Conservation (phyloP, 441 rosid species). For the Biscutella auriculata region DNA sequence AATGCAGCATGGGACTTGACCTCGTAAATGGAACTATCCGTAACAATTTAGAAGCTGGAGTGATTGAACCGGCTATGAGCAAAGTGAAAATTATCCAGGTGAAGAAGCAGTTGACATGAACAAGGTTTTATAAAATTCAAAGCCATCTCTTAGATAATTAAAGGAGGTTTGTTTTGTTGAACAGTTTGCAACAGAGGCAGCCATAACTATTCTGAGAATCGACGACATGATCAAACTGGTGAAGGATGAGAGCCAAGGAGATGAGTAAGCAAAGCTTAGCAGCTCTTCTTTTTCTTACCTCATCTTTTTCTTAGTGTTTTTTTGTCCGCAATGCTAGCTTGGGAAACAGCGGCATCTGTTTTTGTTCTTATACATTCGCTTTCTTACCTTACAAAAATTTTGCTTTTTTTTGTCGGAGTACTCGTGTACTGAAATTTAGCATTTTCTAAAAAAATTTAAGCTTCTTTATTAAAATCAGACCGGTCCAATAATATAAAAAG, state of each 20-base stretch:
- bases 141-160: not conserved
- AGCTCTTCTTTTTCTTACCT: not conserved
- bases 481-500: no score
- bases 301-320: not conserved
- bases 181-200: constrained; percentile 99
- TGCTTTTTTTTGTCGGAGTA: no score
- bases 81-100: constrained; percentile 99
- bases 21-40: constrained; percentile 70
- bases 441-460: no score
- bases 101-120: constrained; percentile 1
- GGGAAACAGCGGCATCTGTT: no score
- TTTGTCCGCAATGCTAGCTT: constrained; percentile 9
- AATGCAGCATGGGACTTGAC: constrained; percentile 90
- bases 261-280: constrained; percentile 16
- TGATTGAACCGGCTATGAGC: constrained; percentile 99
- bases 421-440: no score
- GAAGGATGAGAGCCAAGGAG: constrained; percentile 86
- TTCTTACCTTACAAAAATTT: no score
- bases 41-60: constrained; percentile 94
- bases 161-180: constrained; percentile 9
- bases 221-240: constrained; percentile 96
- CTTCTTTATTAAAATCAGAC: no score
- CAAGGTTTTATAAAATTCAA: not conserved
- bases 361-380: no score
- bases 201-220: constrained; percentile 86